Evolutionary conservation across 306 rosid species (phyloP).

Genomic region (Cajanus cajan): DNA sequence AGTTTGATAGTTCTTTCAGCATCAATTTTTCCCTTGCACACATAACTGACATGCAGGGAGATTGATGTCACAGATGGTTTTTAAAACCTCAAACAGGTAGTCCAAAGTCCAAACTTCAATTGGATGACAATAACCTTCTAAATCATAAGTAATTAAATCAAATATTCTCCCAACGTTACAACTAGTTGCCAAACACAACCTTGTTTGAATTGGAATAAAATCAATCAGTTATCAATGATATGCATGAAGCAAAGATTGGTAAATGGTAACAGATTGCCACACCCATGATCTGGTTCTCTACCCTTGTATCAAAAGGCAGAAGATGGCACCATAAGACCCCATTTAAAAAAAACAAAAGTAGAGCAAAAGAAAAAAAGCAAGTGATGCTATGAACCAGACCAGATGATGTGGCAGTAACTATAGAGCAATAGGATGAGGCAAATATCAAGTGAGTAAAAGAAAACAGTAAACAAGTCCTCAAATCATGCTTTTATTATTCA

Average conservation of each 20-base stretch:
- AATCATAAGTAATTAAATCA: constrained; percentile 11
- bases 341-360: neutral
- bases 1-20: neutral
- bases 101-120: neutral
- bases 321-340: neutral
- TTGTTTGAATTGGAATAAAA: neutral
- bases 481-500: neutral
- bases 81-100: neutral
- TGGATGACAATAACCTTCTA: neutral
- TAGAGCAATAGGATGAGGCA: neutral
- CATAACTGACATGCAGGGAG: neutral
- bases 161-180: too few species aligned
- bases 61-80: neutral
- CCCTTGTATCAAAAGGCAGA: neutral
- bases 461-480: neutral
- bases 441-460: neutral
- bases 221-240: neutral
- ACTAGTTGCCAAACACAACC: neutral
- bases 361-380: neutral
- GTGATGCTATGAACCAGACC: neutral
- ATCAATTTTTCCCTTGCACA: constrained; percentile 1
- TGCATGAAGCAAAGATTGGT: neutral
- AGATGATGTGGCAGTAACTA: neutral
- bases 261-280: neutral
- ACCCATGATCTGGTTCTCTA: constrained; percentile 4